A percentile compares a stretch with the other conserved stretches of the same genome.
Evolutionary conservation across 2,329 filamentous ascomycete genomes (phyloP).

Genomic region (Didymella segeticola): DNA sequence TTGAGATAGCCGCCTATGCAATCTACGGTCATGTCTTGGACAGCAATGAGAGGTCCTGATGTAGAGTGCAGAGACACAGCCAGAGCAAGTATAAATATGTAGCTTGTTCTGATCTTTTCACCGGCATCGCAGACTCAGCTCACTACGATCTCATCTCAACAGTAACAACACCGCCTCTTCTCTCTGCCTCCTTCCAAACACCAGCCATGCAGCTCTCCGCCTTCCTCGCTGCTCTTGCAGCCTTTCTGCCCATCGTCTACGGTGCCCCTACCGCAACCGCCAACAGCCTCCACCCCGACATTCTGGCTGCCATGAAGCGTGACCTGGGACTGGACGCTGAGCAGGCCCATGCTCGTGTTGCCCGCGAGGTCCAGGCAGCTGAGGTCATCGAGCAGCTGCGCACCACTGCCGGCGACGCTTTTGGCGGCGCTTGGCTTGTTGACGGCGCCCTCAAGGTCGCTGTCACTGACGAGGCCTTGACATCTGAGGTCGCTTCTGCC

Average conservation of each 20-base stretch:
- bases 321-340: conserved; percentile 51
- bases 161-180: conserved; percentile 28
- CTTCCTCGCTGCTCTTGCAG: conserved; percentile 50
- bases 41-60: conserved; percentile 6
- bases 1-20: conserved; percentile 10
- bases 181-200: conserved; percentile 32
- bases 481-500: conserved; percentile 45
- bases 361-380: conserved; percentile 47
- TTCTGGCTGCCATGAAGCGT: conserved; percentile 54
- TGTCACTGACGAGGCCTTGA: conserved; percentile 48
- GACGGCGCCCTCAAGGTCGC: conserved; percentile 49
- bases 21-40: conserved; percentile 12
- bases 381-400: conserved; percentile 49
- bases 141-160: conserved; percentile 32
- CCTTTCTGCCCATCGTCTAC: conserved; percentile 51
- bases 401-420: conserved; percentile 42
- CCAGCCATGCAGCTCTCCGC: conserved; percentile 49
- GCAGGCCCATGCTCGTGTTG: conserved; percentile 50
- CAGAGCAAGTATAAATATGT: conserved; percentile 28
- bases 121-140: conserved; percentile 24
- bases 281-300: conserved; percentile 50
- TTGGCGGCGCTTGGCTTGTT: conserved; percentile 51
- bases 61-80: conserved; percentile 5
- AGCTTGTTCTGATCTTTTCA: conserved; percentile 10
- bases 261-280: conserved; percentile 49